Conservation (phyloP, 257 asterid species). For the Solanum tarapatanum region DNA sequence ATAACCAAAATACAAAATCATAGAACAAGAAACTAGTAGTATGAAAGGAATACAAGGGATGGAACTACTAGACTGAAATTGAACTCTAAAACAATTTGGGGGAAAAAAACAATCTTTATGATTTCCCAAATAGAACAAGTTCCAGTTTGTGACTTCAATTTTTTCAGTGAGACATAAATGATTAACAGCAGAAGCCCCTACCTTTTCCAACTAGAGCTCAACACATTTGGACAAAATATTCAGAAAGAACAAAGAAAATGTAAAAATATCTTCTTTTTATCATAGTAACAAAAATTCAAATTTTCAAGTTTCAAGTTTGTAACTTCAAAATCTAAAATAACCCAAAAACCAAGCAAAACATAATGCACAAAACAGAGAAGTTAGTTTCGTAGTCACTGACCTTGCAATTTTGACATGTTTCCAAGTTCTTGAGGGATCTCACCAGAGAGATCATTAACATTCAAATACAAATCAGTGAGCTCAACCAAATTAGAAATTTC, state of each 20-base stretch:
- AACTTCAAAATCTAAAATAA: background rate
- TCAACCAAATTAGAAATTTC: conserved; percentile 51
- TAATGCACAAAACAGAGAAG: background rate
- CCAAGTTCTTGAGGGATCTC: conserved; percentile 74
- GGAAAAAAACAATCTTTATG: background rate
- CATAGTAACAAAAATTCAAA: background rate
- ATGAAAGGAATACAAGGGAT: background rate
- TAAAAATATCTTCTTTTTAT: background rate
- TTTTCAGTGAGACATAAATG: background rate
- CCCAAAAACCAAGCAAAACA: background rate
- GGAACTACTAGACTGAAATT: background rate
- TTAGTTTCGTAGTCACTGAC: conserved; percentile 13
- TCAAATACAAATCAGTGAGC: conserved; percentile 71
- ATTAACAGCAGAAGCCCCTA: background rate
- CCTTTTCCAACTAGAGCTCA: background rate
- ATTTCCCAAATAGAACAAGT: background rate
- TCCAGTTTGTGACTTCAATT: background rate
- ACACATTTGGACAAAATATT: background rate
- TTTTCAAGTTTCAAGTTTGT: background rate
- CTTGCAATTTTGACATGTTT: conserved; percentile 64
- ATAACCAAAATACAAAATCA: background rate
- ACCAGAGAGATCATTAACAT: conserved; percentile 72
- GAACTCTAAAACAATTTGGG: background rate
- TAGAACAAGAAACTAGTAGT: background rate
- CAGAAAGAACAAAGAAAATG: background rate